Evolutionary conservation across 2,329 filamentous ascomycete genomes (phyloP).

Genomic region (Exophiala spinifera): DNA sequence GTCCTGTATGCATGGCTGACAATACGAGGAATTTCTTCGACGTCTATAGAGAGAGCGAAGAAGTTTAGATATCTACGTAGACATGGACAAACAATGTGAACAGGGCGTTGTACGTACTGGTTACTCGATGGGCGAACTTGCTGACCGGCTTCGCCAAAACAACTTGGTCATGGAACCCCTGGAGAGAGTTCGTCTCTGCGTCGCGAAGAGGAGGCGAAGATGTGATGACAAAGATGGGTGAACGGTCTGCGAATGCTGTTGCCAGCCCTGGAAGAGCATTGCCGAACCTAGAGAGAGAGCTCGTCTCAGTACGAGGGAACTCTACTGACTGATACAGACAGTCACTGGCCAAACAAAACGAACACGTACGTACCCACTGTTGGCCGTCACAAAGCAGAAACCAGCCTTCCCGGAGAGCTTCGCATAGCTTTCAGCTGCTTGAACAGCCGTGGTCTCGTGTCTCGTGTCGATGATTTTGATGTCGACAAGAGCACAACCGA

Average conservation of each 20-base stretch:
- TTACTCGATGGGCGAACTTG: conserved; percentile 47
- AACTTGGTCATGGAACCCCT: conserved; percentile 48
- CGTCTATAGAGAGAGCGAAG: no score
- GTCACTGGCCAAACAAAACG: background rate
- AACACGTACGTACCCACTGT: conserved; percentile 40
- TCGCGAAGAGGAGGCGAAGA: conserved; percentile 45
- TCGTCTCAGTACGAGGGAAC: background rate
- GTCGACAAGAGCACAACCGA: conserved; percentile 41
- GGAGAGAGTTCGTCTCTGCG: conserved; percentile 46
- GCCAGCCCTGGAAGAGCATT: conserved; percentile 47
- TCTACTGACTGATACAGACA: no score
- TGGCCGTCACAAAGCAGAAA: conserved; percentile 49
- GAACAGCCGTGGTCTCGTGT: conserved; percentile 49
- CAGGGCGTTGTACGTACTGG: conserved; percentile 19
- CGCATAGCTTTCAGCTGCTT: conserved; percentile 48
- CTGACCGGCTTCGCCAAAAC: conserved; percentile 44
- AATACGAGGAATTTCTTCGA: conserved; percentile 47
- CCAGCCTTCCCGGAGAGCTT: conserved; percentile 45
- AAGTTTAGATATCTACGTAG: no score
- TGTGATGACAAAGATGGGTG: conserved; percentile 46
- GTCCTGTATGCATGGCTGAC: conserved; percentile 42
- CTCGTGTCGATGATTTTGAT: conserved; percentile 47
- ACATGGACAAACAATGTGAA: background rate
- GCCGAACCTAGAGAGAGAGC: conserved; percentile 38
- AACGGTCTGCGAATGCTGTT: conserved; percentile 46